Percentiles rank a stretch among this genome's conserved stretches.
phyloP scores from a whole-genome alignment of 2,329 filamentous ascomycete species.

The Ophioceras dolichostomum region DNA sequence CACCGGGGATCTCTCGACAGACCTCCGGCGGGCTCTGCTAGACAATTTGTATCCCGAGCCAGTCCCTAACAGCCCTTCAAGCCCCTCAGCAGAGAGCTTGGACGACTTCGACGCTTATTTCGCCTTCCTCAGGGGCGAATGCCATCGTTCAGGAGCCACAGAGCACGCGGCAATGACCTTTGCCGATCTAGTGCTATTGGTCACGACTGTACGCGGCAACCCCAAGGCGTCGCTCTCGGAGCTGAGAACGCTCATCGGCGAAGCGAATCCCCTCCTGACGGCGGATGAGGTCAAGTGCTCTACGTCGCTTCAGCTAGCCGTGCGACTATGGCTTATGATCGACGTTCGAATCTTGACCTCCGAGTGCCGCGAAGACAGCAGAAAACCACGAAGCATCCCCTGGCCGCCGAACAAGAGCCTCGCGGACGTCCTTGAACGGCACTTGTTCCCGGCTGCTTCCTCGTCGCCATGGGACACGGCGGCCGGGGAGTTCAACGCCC shows the following conservation, averaged over 20 bases:
- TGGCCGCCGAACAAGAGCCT: neutral
- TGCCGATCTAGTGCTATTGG: neutral
- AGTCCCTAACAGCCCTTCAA: too few species aligned
- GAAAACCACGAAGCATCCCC: neutral
- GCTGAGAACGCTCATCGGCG: neutral
- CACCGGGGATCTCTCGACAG: too few species aligned
- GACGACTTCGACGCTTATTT: conserved; percentile 1
- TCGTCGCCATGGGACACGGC: neutral
- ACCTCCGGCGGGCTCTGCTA: too few species aligned
- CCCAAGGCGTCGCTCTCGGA: too few species aligned
- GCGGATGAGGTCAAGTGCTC: neutral
- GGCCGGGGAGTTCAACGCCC: neutral
- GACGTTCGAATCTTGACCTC: neutral
- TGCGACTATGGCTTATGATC: conserved; percentile 1
- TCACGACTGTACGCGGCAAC: neutral
- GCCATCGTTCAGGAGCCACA: neutral
- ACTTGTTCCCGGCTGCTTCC: neutral
- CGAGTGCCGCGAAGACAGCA: conserved; percentile 1
- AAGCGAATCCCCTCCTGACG: neutral
- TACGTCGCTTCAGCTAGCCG: neutral
- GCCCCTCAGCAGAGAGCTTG: too few species aligned
- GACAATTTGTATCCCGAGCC: too few species aligned
- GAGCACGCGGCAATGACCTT: neutral
- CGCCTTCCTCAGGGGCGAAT: neutral
- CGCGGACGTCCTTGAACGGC: neutral